phyloP scores from a whole-genome alignment of 192 early-diverging fungal genomes.

The Umbelopsis sp. region DNA sequence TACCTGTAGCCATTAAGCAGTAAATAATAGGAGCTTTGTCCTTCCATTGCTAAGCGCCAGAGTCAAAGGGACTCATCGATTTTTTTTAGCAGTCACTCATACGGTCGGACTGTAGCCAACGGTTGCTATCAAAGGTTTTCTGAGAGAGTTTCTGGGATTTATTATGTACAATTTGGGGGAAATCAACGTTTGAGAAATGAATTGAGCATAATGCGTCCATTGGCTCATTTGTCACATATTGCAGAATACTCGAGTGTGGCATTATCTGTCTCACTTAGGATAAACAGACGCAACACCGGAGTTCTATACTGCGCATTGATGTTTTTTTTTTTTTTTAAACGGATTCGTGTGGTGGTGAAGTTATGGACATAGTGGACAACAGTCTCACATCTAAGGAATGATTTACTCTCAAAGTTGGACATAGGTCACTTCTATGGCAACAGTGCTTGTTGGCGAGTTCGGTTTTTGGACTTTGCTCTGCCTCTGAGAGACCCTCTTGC shows the following conservation, averaged over 20 bases:
- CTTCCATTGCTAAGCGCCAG: background rate
- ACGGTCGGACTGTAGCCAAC: no score
- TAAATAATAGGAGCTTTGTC: background rate
- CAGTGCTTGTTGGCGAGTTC: background rate
- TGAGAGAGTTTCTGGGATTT: background rate
- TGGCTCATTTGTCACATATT: no score
- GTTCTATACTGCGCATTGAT: no score
- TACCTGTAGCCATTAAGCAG: constrained; percentile 14
- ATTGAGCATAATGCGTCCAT: background rate
- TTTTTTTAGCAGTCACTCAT: constrained; percentile 12
- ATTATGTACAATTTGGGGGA: background rate
- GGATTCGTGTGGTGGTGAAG: background rate
- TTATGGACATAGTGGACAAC: background rate
- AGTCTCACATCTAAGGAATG: background rate
- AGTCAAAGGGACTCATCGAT: background rate
- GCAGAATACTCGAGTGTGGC: no score
- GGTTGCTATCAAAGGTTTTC: no score
- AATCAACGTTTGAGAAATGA: background rate
- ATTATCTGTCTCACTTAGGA: no score
- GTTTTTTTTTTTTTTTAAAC: no score
- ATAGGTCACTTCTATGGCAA: constrained; percentile 11
- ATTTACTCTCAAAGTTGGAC: background rate
- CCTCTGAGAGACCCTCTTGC: background rate
- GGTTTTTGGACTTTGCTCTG: background rate
- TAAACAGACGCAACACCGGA: no score